Base-by-base conservation (phyloP, 345 rosid species). In the Syzygium aromaticum region DNA sequence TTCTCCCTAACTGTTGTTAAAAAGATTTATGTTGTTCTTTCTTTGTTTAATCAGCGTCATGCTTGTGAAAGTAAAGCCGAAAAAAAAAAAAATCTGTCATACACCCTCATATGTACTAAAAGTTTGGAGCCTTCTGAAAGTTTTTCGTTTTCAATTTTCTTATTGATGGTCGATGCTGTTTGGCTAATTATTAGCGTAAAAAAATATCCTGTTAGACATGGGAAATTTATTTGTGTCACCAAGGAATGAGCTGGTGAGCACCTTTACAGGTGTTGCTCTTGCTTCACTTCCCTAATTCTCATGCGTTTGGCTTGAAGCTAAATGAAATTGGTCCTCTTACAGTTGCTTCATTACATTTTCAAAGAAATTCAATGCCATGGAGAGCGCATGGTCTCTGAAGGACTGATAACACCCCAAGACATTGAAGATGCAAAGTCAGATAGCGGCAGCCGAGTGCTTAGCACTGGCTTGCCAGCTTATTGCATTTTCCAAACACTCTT, bases 401-500 rank as follows among this genome's bases (percentile, higher is more conserved):
- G 99, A 85, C 86, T 96, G 51, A 94, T 96, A 89, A 95, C 98
- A 13, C 89, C 86, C 27, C 91, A 94, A 88, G 99, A 98, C 92
- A 94, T 96, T 0, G 97, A 94, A 88, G 96, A 95, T 84, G 96
- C 96, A 40, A 96, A 91, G 87, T 93, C 96, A 51, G 91, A 87
- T 21, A 93, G 91, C 54, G 94, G 97, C 84, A 91, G 97, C 77
- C 90, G 85, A 54, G 97, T 96, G 86, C 90, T 98, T 52, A 94
- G 95, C 91, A 87, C 92, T n/a, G 99, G 99, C 38, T 91, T 98
- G 87, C 99, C 98, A 3, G 96, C 99, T 86, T 96, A 95, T 90
- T 94, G 96, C 89, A 88, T 93, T 85, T 90, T 90, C 86, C 93
- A 89, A 89, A 86, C 88, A 11, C 86, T 93, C 51, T 54, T 90